Percentiles rank a stretch among this genome's conserved stretches.
Evolutionary conservation across 208 protist genomes (phyloP).

Genomic region (Herpetomonas tarakana): DNA sequence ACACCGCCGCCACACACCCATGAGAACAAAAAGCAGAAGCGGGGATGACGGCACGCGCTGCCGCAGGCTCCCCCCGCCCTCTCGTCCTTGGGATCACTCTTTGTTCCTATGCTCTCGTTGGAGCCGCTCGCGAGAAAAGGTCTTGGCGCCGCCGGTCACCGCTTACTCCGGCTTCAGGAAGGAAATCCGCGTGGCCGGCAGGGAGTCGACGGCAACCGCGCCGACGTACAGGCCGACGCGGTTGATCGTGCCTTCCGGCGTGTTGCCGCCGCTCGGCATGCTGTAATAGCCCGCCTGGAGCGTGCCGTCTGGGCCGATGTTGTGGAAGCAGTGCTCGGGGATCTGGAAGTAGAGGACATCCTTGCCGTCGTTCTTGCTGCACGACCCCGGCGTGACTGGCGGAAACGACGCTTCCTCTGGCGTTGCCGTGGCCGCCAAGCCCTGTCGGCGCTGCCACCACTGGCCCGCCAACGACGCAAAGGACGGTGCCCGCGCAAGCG

Average conservation of each 20-base stretch:
- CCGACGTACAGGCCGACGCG: neutral
- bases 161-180: neutral
- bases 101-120: neutral
- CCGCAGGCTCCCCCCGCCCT: no score
- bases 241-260: neutral
- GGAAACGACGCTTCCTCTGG: neutral
- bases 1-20: no score
- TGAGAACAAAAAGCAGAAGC: no score
- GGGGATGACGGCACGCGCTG: no score
- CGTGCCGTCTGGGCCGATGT: neutral
- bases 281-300: neutral
- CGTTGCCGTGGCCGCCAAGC: neutral
- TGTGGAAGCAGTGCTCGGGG: neutral
- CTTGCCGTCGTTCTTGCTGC: neutral
- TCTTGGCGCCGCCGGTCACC: neutral
- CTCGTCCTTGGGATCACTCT: no score
- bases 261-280: neutral
- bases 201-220: neutral
- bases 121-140: neutral
- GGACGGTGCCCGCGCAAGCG: slow-evolving; percentile 24
- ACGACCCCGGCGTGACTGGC: neutral
- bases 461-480: slow-evolving; percentile 13
- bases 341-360: neutral
- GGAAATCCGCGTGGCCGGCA: neutral
- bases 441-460: slow-evolving; percentile 9